These are phyloP conservation scores for Alternaria brassicicola DNA, from an alignment of 2,329 filamentous ascomycete genomes.

Conservation along the genomic window DNA sequence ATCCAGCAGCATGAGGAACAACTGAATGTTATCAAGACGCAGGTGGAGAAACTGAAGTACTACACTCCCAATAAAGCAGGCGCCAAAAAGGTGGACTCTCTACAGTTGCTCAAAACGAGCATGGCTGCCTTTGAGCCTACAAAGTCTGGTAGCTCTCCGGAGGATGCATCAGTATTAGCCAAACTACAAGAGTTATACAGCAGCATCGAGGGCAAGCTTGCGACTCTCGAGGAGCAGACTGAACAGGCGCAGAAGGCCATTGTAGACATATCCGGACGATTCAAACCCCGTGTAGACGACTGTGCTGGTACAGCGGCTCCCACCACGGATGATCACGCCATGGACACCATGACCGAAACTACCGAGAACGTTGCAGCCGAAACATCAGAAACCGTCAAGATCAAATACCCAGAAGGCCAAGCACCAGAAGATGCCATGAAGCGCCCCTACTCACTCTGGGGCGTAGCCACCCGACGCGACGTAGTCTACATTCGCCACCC, in stretches of 20 bases:
- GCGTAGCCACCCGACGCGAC: conserved; percentile 63
- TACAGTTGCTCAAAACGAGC: conserved; percentile 48
- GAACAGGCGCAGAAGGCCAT: conserved; percentile 51
- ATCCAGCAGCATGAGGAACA: conserved; percentile 42
- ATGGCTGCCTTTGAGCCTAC: conserved; percentile 43
- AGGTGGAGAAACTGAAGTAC: conserved; percentile 47
- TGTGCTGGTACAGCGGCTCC: conserved; percentile 12
- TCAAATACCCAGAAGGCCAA: conserved; percentile 26
- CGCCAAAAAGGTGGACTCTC: conserved; percentile 43
- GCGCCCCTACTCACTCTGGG: conserved; percentile 61
- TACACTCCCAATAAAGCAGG: conserved; percentile 36
- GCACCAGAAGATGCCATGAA: conserved; percentile 31
- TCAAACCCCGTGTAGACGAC: conserved; percentile 54
- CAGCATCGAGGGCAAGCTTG: conserved; percentile 43
- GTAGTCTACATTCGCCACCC: conserved; percentile 62
- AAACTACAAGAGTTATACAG: conserved; percentile 40
- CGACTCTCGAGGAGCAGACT: conserved; percentile 51
- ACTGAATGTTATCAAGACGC: conserved; percentile 40
- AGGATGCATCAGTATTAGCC: conserved; percentile 29
- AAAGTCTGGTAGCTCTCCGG: conserved; percentile 17
- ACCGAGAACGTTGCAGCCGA: conserved; percentile 36
- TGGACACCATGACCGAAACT: not conserved
- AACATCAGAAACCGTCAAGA: not conserved
- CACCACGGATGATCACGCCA: not conserved
- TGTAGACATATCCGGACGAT: conserved; percentile 52